These are phyloP conservation scores for Ogataea nonfermentans DNA, from an alignment of 805 yeast genomes.

Conservation along the genomic window DNA sequence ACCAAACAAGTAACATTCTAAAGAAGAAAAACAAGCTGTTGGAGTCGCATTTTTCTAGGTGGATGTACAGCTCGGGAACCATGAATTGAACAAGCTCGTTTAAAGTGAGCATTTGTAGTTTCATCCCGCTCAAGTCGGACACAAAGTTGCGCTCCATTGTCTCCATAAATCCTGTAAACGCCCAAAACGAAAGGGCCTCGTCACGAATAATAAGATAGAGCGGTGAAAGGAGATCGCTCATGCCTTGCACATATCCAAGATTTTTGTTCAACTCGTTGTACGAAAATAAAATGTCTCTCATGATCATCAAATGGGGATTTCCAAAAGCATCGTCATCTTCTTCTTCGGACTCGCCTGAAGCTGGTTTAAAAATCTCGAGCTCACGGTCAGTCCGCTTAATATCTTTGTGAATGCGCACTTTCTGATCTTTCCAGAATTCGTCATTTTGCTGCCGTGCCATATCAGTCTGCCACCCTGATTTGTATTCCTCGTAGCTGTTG, in stretches of 20 bases:
- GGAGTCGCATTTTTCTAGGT: constrained; percentile 83
- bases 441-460: constrained; percentile 48
- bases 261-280: constrained; percentile 81
- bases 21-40: constrained; percentile 90
- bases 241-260: constrained; percentile 96
- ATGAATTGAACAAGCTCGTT: constrained; percentile 86
- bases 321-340: constrained; percentile 56
- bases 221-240: constrained; percentile 92
- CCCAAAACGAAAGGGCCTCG: constrained; percentile 83
- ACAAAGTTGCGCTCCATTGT: constrained; percentile 93
- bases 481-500: constrained; percentile 50
- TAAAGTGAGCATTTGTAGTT: constrained; percentile 77
- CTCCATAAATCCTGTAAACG: constrained; percentile 84
- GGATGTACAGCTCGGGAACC: constrained; percentile 81
- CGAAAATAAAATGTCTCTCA: constrained; percentile 79
- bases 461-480: constrained; percentile 69
- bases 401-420: constrained; percentile 87
- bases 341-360: constrained; percentile 29
- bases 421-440: constrained; percentile 86
- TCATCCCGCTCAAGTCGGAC: constrained; percentile 91
- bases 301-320: constrained; percentile 69
- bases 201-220: constrained; percentile 65
- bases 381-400: constrained; percentile 88
- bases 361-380: constrained; percentile 55
- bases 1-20: constrained; percentile 94